Base-by-base conservation (phyloP, 2,329 filamentous ascomycete species). In the Hypoxylon sp. region DNA sequence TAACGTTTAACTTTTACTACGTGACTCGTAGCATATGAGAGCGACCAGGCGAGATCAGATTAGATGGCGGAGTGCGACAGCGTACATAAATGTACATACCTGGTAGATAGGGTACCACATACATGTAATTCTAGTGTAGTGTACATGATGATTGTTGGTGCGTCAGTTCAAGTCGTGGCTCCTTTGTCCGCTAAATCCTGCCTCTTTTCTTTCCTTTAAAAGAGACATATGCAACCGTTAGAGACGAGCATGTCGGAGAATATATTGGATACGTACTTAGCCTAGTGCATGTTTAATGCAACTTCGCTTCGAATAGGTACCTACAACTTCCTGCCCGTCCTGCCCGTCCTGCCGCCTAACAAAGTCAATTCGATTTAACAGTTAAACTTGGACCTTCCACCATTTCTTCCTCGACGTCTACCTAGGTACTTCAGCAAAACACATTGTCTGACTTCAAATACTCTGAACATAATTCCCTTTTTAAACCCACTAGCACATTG, bases 181-280 rank as follows among this genome's bases (percentile, higher is more conserved):
- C 41, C 45, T 52, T n/a, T 41, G 46, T 43, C 66, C 66, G 66
- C 56, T 57, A 68, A 66, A 61, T 63, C 59, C 48, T 69, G 63
- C 66, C 66, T 39, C 11, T 57, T 14, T 57, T 65, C 5, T 5
- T 29, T 41, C 45, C 47, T 27, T 62, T 58, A 19, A 60, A 48
- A 53, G 16, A 46, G 12, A 37, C 46, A 61, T 63, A 67, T 63
- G 63, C 56, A 63, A 65, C 63, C 63, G 66, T 66, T 63, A 63
- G 60, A 32, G 54, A 53, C 47, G 39, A 30, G 43, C 46, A 59
- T 29, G 46, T 69, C 67, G 67, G 67, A 69, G 64, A 69, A 69
- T 69, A 67, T 50, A 63, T 69, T 19, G 23, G 21, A 46, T 48
- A 34, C 29, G 30, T 56, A 61, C 39, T 29, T 30, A 23, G 14